A percentile compares a stretch with the other conserved stretches of the same genome.
Conservation (phyloP, 306 rosid species). For the Mimosa pudica region DNA sequence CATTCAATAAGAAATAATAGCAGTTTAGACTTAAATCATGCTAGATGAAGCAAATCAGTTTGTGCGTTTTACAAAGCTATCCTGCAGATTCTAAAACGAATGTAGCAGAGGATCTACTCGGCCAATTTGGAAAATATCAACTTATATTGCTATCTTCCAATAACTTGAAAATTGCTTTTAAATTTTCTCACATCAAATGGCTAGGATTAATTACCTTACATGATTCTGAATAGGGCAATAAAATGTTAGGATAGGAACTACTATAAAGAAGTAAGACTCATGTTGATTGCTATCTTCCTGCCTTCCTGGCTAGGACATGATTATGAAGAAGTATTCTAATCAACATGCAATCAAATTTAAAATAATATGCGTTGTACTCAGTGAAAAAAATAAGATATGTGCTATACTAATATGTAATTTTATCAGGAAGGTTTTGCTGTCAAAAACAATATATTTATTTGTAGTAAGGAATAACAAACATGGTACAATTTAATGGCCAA, state of each 20-base stretch:
- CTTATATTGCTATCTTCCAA: background rate
- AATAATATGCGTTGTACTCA: too few relatives aligned
- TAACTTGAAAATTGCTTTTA: slow-evolving; percentile 3
- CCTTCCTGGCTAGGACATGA: too few relatives aligned
- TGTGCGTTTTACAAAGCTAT: background rate
- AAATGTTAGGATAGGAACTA: background rate
- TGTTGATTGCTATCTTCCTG: too few relatives aligned
- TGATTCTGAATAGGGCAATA: slow-evolving; percentile 5
- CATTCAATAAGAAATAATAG: too few relatives aligned
- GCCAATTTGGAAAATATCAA: slow-evolving; percentile 9
- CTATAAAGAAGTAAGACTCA: background rate
- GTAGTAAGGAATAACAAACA: slow-evolving; percentile 1
- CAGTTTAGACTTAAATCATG: too few relatives aligned
- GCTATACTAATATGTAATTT: background rate
- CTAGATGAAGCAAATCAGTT: too few relatives aligned
- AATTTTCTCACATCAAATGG: slow-evolving; percentile 9
- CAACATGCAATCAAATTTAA: too few relatives aligned
- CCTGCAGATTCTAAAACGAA: background rate
- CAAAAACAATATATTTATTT: slow-evolving; percentile 11
- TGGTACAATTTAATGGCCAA: slow-evolving; percentile 3
- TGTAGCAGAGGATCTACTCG: background rate
- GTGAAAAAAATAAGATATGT: too few relatives aligned
- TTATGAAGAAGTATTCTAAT: too few relatives aligned
- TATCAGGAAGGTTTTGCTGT: background rate
- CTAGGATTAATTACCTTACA: background rate